Conservation (phyloP, 345 rosid genomes). For the Clarkia xantiana region DNA sequence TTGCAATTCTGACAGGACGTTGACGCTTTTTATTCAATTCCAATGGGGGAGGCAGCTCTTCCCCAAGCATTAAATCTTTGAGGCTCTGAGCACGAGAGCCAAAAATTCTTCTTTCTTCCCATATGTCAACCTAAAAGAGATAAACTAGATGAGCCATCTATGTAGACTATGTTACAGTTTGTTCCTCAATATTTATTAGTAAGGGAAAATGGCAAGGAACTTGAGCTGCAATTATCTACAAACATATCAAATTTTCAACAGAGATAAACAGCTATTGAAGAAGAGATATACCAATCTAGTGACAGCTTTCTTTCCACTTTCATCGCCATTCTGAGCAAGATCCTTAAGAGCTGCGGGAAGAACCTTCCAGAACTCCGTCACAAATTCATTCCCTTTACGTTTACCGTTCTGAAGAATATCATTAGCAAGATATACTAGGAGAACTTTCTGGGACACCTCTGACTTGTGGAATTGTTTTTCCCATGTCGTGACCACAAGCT, state of each 20-base stretch:
- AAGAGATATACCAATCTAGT: constrained; percentile 46
- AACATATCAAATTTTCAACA: too few species aligned
- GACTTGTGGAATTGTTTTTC: constrained; percentile 78
- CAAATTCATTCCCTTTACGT: constrained; percentile 87
- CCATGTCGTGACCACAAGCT: constrained; percentile 80
- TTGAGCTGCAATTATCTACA: too few species aligned
- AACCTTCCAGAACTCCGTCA: constrained; percentile 82
- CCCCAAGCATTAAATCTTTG: constrained; percentile 67
- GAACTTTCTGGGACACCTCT: constrained; percentile 65
- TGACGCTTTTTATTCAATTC: constrained; percentile 68
- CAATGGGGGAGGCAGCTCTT: constrained; percentile 53
- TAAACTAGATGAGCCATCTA: background rate
- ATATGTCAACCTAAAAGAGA: constrained; percentile 49
- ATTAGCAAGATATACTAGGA: constrained; percentile 81
- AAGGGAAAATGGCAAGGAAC: too few species aligned
- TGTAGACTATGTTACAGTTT: too few species aligned
- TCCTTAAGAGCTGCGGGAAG: constrained; percentile 82
- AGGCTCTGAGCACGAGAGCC: constrained; percentile 63
- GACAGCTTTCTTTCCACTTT: constrained; percentile 57
- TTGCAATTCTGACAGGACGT: constrained; percentile 60
- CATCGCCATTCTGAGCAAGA: constrained; percentile 59
- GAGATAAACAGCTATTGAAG: background rate
- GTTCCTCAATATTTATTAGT: too few species aligned
- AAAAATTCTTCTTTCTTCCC: constrained; percentile 95
- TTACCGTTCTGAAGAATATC: constrained; percentile 93